Base-by-base conservation (phyloP, 1,284 basidiomycete genomes). In the Peniophora sp. region DNA sequence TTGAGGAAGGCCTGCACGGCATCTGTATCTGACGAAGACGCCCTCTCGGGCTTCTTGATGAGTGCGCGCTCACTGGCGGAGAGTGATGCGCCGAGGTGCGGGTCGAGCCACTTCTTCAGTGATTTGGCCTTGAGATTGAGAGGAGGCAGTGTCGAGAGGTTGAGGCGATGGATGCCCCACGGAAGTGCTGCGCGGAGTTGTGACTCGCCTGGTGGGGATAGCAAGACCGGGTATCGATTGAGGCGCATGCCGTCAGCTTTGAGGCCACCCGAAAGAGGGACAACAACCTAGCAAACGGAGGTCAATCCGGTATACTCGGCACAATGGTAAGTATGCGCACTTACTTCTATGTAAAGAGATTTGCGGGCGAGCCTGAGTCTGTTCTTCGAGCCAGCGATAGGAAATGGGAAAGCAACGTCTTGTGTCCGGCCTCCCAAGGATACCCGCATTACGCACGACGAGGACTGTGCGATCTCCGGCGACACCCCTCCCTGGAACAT, bases 281-380 rank as follows among this genome's bases (percentile, higher is more conserved):
- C 61, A 20, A 65, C 56, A 6, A 67, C 52, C 68, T 69, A 49
- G 8, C 47, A 63, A 24, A 17, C 12, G 12, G 27, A 3, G 22
- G 48, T 10, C 47, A 19, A 22, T 8, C 14, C 27, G 44, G 8
- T 6, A 34, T 19, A 48, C 64, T 60, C 22, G 17, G 22, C 17
- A 44, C 3, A 32, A n/a, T n/a, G 14, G 43, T 46, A 16, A 38
- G 27, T 27, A 52, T 65, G 14, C 36, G 22, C 12, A 14, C 44
- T 22, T 3, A 79, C 79, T 66, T 82, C 78, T 9, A 80, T 65
- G 54, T 74, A 81, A 19, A 59, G 65, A 2, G 77, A 81, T 54
- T 72, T 75, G 25, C 79, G 69, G 6, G 77, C 78, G 25, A 81
- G 59, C 6, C 74, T 68, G 2, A 74, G 51, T 55, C 65, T 77